phyloP scores from a whole-genome alignment of 306 rosid species.

The Cucurbita moschata region DNA sequence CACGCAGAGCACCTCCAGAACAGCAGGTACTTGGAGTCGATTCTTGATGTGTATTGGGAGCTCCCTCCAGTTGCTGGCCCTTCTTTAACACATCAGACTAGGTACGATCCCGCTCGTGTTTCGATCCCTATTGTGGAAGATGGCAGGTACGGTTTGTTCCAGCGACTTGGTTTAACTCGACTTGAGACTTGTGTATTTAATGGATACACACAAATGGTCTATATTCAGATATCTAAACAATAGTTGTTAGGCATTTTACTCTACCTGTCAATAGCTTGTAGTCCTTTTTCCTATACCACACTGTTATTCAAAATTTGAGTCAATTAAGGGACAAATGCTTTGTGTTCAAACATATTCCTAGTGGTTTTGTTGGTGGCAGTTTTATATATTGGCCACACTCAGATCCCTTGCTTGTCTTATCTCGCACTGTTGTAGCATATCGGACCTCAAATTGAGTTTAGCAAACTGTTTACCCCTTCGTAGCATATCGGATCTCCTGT shows the following conservation, averaged over 20 bases:
- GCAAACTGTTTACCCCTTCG: neutral
- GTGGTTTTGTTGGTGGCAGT: conserved; percentile 6
- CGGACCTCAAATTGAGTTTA: neutral
- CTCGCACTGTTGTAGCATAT: neutral
- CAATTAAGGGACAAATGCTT: neutral
- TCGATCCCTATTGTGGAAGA: conserved; percentile 77
- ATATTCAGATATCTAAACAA: conserved; percentile 70
- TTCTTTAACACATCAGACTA: conserved; percentile 89
- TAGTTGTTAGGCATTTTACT: conserved; percentile 14
- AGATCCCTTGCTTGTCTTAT: neutral
- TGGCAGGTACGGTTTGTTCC: conserved; percentile 74
- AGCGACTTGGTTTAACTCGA: conserved; percentile 56
- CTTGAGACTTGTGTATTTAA: conserved; percentile 76
- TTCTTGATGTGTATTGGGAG: conserved; percentile 97
- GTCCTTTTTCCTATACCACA: neutral
- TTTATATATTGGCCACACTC: neutral
- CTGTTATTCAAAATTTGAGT: neutral
- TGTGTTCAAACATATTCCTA: neutral
- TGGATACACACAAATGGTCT: conserved; percentile 97
- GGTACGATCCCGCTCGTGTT: conserved; percentile 93
- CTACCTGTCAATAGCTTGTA: conserved; percentile 21
- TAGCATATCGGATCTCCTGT: too few relatives aligned
- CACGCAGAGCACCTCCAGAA: conserved; percentile 67
- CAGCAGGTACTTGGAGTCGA: conserved; percentile 68
- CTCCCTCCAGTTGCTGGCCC: conserved; percentile 97